These are phyloP conservation scores for Paralagenidium karlingii DNA, from an alignment of 352 stramenopile genomes.

Conservation along the genomic window DNA sequence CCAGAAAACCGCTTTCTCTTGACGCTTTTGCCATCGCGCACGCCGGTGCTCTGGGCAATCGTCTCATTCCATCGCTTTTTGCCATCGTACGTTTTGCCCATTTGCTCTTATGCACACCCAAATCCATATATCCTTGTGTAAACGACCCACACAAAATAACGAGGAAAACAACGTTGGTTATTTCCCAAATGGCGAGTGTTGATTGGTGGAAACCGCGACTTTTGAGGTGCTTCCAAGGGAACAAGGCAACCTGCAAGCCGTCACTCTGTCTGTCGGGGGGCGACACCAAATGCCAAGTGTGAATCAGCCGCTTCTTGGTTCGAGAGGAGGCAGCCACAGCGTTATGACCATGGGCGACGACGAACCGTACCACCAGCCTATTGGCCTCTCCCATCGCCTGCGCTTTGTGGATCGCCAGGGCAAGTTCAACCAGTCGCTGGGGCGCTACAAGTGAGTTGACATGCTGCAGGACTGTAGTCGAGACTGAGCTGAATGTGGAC, in stretches of 20 bases:
- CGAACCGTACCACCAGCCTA: background rate
- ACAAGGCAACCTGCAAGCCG: too few relatives aligned
- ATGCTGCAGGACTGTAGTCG: background rate
- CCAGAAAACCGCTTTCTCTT: constrained; percentile 49
- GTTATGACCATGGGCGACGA: background rate
- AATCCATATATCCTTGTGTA: too few relatives aligned
- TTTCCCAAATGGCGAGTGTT: too few relatives aligned
- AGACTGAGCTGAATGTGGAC: background rate
- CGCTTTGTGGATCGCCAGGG: constrained; percentile 55
- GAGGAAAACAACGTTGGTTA: too few relatives aligned
- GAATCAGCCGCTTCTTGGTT: too few relatives aligned
- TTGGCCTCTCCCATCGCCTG: constrained; percentile 3
- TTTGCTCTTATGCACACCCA: too few relatives aligned
- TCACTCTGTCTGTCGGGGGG: too few relatives aligned
- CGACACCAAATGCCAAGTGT: too few relatives aligned
- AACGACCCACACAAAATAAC: too few relatives aligned
- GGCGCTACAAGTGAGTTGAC: constrained; percentile 55
- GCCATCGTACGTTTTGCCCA: constrained; percentile 69
- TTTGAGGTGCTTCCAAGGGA: too few relatives aligned
- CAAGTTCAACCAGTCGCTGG: constrained; percentile 56
- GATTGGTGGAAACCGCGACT: too few relatives aligned
- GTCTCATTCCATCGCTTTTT: constrained; percentile 82
- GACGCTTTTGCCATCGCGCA: constrained; percentile 1
- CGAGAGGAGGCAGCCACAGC: background rate
- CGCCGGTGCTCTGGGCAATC: constrained; percentile 12